Evolutionary conservation across 2,329 filamentous ascomycete genomes (phyloP), one percentile per base, ranked within the genome.

Genomic region (Epichloe gansuensis): DNA sequence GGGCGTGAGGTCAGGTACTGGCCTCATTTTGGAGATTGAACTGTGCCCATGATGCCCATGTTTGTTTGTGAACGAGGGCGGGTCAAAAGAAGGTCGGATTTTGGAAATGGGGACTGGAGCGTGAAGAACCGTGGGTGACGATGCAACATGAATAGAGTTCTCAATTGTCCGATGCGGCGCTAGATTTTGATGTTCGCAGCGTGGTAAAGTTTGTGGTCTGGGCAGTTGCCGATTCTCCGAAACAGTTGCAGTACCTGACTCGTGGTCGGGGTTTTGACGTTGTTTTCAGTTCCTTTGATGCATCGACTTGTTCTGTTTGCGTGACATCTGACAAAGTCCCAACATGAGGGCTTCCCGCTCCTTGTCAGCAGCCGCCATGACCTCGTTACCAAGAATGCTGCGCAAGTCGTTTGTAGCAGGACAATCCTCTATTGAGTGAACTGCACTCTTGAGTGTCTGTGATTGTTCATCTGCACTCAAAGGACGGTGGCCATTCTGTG

Each of bases 51-150:
- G 28, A 9, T 37, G 46, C 9, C 51, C 44, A 9, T 41, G 25
- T 34, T 43, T 48, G 3, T 38, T 35, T 4, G 44, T 43, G 13
- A 38, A 25, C 13, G 34, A 17, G 9, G 35, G 46, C 12, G 39
- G 31, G n/a, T 55, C 49, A 17, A 56, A 52, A 45, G 47, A 43
- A 5, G 58, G 57, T 6, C 56, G 54, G 25, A 58, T 38, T 35
- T 60, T 59, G 8, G 58, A 55, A 42, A 56, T n/a, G 5, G 55
- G 56, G 43, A 58, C 52, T 28, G 55, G 49, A 8, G 57, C 53
- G 43, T 55, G 41, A 43, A 58, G 55, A 7, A 57, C 9, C 31
- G 31, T 47, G 8, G 54, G 54, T 3, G 47, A 41, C 39, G 52
- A 25, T 48, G 37, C 8, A 7, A 39, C 41, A 28, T 49, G 44